Conservation (phyloP, 192 early-diverging fungal species). For the Podila clonocystis region DNA sequence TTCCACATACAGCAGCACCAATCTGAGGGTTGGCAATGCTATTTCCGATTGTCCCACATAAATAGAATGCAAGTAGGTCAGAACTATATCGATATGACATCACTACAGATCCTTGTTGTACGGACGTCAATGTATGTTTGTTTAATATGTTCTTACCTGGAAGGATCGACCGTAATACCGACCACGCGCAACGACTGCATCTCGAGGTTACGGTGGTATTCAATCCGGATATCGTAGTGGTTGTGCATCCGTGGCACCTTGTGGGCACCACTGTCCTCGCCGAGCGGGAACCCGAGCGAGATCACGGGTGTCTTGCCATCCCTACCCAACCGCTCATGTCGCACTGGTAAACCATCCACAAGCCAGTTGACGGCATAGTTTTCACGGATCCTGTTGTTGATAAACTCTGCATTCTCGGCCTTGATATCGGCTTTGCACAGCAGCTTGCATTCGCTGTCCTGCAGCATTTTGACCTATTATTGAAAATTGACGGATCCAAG, state of each 20-base stretch:
- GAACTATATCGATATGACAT: not conserved
- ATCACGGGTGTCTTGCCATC: constrained; percentile 66
- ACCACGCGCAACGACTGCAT: constrained; percentile 83
- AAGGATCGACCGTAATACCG: constrained; percentile 82
- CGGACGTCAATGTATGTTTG: not conserved
- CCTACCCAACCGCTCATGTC: constrained; percentile 64
- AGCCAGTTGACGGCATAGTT: constrained; percentile 86
- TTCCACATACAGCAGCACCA: constrained; percentile 14
- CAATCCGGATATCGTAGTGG: constrained; percentile 86
- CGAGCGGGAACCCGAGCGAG: constrained; percentile 85
- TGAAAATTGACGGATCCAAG: not conserved
- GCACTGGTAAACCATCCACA: constrained; percentile 95
- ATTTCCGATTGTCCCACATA: not conserved
- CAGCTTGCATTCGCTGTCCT: constrained; percentile 60
- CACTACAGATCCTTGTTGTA: not conserved
- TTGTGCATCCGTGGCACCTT: constrained; percentile 72
- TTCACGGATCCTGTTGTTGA: constrained; percentile 83
- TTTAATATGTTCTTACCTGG: constrained; percentile 54
- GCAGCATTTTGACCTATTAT: constrained; percentile 31
- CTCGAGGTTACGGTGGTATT: constrained; percentile 79
- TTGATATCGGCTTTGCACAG: constrained; percentile 72
- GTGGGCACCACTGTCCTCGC: constrained; percentile 39
- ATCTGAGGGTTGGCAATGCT: constrained; percentile 31
- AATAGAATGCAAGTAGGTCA: not conserved
- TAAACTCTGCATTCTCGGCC: constrained; percentile 81